Base-by-base conservation (phyloP, 768 basidiomycete species). In the Suillus plorans region DNA sequence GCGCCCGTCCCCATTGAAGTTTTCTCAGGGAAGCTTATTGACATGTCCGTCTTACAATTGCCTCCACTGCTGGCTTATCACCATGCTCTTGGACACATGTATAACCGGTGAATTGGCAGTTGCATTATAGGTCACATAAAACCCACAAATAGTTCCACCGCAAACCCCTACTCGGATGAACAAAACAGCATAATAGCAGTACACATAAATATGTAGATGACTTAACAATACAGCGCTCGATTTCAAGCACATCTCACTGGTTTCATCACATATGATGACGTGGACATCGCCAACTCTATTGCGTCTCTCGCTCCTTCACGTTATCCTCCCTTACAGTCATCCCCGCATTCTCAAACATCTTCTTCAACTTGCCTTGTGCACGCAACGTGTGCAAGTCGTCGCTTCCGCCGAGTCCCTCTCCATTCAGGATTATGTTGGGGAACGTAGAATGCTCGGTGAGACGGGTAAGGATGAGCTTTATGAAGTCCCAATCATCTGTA, bases 401-500 rank as follows among this genome's bases (percentile, higher is more conserved):
- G 1, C 82, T 88, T 41, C 91, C 91, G 12, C 89, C 88, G 3
- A 91, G 78, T 7, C 85, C 85, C 56, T 77, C 80, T 10, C 91
- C 91, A 22, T 80, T 80, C 14, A 94, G 70, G 34, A 94, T 68
- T 62, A 91, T 78, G 67, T 94, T 94, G 1, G 92, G 92, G 72
- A 93, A 92, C 4, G 92, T 94, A 8, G 81, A 74, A 16, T 82
- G 89, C 3, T 78, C 76, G 2, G 92, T 94, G 37, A 93, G 74
- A 44, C 91, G 86, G 10, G 79, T 80, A 57, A 94, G 78, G 37
- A 94, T 76, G 12, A 79, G 74, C 74, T 94, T 93, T 67, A 94
- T 81, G 36, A 86, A 78, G 10, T 79, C 77, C 1, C 81, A 78
- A 69, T 94, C 92, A 66, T 83, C 89, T 91, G 65, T 34, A 14